Evolutionary conservation across 2,329 filamentous ascomycete genomes (phyloP), one percentile per base, ranked within the genome.

Genomic region (Sporothrix variecibatus): DNA sequence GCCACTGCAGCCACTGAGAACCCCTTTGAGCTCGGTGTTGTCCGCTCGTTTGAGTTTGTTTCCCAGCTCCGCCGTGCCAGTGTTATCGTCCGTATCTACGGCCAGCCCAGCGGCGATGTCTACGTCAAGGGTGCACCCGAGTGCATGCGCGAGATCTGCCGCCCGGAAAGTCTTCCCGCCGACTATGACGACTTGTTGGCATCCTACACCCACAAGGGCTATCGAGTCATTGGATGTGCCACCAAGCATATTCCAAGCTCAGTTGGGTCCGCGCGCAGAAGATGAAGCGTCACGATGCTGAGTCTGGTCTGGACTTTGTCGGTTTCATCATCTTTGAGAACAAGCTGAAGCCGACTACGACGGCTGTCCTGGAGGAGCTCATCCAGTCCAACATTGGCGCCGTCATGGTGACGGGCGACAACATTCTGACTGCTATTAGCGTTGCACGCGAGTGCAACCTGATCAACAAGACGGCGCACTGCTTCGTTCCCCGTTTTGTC

Each of bases 241-340:
- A 94, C 93, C 0, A 97, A 94, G 81, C 93, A 96, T 79, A 89
- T 98, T 71, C 90, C 73, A 96, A 94, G 80, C 86, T 98, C 43
- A 97, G 92, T 78, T 98, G 94, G 95, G 90, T 97, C 72, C 97
- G 97, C 81, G 91, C 95, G 7, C 94, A 98, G 80, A 97, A 97
- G 84, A 95, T 98, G 92, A 93, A 91, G 78, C 92, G 96, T 40
- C 85, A 91, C 53, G 93, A 98, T 72, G 95, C 93, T 9, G 96
- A 99, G 82, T 92, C 89, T 2, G 87, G 91, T 43, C 88, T 99
- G 12, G 90, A 95, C 64, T 98, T 99, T 80, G 88, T 95, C 49
- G 96, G 96, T 5, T 99, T 99, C 83, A 98, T 99, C 80, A 92
- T 99, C 72, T 99, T 99, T 78, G 96, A 99, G 83, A 99, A 99